A percentile compares a stretch with the other conserved stretches of the same genome.
Evolutionary conservation across 2,329 filamentous ascomycete species (phyloP).

Genomic region (Leptographium radiaticola): DNA sequence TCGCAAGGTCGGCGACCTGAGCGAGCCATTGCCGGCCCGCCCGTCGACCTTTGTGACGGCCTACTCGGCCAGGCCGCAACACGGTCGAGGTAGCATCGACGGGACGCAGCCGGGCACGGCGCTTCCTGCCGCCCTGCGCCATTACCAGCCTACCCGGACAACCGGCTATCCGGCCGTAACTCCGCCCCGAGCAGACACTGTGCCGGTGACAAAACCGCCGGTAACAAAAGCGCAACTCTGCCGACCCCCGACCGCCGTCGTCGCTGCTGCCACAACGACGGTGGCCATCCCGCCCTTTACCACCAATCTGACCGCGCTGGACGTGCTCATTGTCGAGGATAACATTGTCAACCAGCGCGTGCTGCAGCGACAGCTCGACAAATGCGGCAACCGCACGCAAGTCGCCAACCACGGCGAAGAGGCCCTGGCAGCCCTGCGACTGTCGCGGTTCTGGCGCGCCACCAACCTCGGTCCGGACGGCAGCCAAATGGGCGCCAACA

Average conservation of each 20-base stretch:
- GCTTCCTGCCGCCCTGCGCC: neutral
- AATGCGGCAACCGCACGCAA: slow-evolving; percentile 45
- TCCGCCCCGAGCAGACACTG: neutral
- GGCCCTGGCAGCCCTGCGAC: slow-evolving; percentile 43
- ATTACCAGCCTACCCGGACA: neutral
- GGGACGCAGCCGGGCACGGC: neutral
- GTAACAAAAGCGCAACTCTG: no score
- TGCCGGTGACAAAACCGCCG: no score
- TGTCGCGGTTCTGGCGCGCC: slow-evolving; percentile 39
- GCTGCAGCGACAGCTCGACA: slow-evolving; percentile 46
- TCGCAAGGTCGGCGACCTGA: slow-evolving; percentile 27
- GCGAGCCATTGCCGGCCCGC: slow-evolving; percentile 17
- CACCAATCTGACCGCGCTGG: slow-evolving; percentile 24
- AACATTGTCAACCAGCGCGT: slow-evolving; percentile 56
- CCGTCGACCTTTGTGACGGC: slow-evolving; percentile 4
- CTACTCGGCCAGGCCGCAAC: neutral
- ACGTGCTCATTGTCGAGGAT: slow-evolving; percentile 54
- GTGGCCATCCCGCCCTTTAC: neutral
- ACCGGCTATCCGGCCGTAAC: neutral
- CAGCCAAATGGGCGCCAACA: slow-evolving; percentile 25
- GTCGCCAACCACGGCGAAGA: slow-evolving; percentile 54
- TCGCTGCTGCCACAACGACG: neutral
- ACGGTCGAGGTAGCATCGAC: neutral
- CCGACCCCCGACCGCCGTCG: no score
- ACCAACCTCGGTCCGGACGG: slow-evolving; percentile 20